Evolutionary conservation across 345 rosid species (phyloP).

Genomic region (Physaria fendleri): DNA sequence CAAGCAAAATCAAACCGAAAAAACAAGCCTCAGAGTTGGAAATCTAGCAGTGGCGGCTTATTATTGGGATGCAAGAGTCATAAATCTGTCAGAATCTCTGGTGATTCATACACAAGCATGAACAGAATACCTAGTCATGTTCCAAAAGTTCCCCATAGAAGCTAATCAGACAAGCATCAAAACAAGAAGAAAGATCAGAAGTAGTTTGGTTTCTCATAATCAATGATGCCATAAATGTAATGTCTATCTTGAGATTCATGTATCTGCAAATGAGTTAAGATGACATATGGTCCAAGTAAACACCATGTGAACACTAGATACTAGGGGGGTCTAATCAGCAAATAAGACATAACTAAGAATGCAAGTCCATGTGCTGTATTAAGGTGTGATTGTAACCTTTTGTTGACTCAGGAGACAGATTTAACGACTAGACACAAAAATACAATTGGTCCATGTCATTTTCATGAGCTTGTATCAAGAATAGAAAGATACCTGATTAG

Average conservation of each 20-base stretch:
- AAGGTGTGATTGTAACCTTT: conserved; percentile 8
- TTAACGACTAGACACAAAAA: conserved; percentile 8
- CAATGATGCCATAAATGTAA: conserved; percentile 26
- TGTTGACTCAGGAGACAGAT: conserved; percentile 20
- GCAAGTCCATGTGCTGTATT: conserved; percentile 15
- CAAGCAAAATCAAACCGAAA: no score
- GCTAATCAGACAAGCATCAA: conserved; percentile 33
- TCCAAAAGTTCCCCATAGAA: conserved; percentile 42
- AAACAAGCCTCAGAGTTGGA: conserved; percentile 33
- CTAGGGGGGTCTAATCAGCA: conserved; percentile 4
- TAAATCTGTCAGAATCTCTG: conserved; percentile 56
- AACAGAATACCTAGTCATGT: conserved; percentile 32
- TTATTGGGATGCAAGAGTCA: conserved; percentile 70
- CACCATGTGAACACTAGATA: conserved; percentile 21
- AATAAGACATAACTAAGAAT: conserved; percentile 18
- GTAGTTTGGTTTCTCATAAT: conserved; percentile 31
- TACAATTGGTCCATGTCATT: conserved; percentile 6
- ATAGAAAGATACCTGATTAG: conserved; percentile 22
- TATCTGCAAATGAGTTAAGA: no score
- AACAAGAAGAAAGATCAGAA: conserved; percentile 27
- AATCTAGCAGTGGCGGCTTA: conserved; percentile 33
- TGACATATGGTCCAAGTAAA: no score
- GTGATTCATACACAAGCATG: conserved; percentile 40
- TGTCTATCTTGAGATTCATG: conserved; percentile 1
- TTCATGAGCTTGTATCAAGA: conserved; percentile 5